Base-by-base conservation (phyloP, 495 filamentous ascomycete species). In the Amniculicola lignicola region DNA sequence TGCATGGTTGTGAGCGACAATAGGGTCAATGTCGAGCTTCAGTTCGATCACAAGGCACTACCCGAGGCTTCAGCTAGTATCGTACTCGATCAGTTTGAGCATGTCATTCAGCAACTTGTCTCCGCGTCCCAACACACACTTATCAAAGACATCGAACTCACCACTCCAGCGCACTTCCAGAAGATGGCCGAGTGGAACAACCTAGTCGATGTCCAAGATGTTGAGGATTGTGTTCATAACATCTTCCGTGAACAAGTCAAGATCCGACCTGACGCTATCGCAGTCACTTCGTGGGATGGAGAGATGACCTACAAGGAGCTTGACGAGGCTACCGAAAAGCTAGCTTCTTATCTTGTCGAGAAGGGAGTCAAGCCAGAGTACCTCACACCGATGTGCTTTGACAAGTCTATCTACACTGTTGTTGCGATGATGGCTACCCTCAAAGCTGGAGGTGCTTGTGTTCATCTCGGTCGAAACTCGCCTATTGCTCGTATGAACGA, bases 311-410 rank as follows among this genome's bases (percentile, higher is more conserved):
- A 73, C 37, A 31, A 48, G 23, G 53, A 74, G 46, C 36, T 73
- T 0, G 66, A 75, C 25, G 14, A 46, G 1, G 61, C 68, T 0
- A 65, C 75, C 6, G 45, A 56, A 4, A 48, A 45, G 5, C 51
- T 79, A 6, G 74, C 77, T 5, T n/a, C 23, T 2, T 48, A 61
- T 23, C 65, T 78, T 4, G 48, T 67, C 10, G 33, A 55, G 7
- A 53, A 69, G 0, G 77, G 78, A 0, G 72, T 81, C 19, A 67
- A 71, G 1, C 69, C 75, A 0, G 77, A 78, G 64, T 61, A 55
- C 24, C 65, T 75, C 19, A 77, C 82, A 31, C 75, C 73, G 2
- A 66, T 80, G 31, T 81, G 75, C 56, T 82, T 82, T 36, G 75
- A 80, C 24, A 77, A 77, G 49, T 75, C 72, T 6, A 64, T 58